Evolutionary conservation across 441 rosid species (phyloP), one percentile per base, ranked within the genome.

Genomic region (Biscutella auriculata): DNA sequence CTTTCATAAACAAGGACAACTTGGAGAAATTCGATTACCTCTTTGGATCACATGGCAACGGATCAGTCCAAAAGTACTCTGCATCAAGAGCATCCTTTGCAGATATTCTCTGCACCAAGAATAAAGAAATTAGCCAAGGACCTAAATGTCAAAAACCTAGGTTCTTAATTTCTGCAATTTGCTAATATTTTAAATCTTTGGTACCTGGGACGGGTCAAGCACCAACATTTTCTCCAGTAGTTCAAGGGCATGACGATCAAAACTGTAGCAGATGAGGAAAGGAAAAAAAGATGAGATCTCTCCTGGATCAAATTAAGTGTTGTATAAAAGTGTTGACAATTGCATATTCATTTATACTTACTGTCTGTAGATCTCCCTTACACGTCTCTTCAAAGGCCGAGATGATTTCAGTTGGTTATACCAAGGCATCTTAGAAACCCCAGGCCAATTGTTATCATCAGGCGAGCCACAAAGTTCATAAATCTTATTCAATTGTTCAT

Each of bases 51-150:
- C 99, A 93, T 0, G 99, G 99, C 35, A 89, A 63, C 1, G 97
- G 98, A 53, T 93, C 99, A 28, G 88, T 72, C 99, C 99, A 93
- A 82, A 93, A 89, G 72, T 93, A 93, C 80, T 93, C 97, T 0
- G 96, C 97, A 61, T 89, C 97, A 34, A 93, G 90, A 26, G 97
- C 97, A 79, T 93, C 98, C 80, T 84, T 88, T 30, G 97, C 95
- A 17, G 82, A 72, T 81, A 92, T 84, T 80, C 98, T 86, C 99
- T 89, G 73, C 11, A 65, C 50, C 39, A 64, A 9, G 15, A 23
- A 23, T 49, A 8, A 35, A 6, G 6, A n/a, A 45, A 28, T 33
- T 8, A 19, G 23, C 23, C 9, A 5, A 35, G 16, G 29, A 6
- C 30, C 41, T 49, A 6, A 55, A 34, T 53, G 10, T 61, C 14